Evolutionary conservation across 176 grass and related monocot species (phyloP), one percentile per base, ranked within the genome.

Genomic region (Chloris gayana): DNA sequence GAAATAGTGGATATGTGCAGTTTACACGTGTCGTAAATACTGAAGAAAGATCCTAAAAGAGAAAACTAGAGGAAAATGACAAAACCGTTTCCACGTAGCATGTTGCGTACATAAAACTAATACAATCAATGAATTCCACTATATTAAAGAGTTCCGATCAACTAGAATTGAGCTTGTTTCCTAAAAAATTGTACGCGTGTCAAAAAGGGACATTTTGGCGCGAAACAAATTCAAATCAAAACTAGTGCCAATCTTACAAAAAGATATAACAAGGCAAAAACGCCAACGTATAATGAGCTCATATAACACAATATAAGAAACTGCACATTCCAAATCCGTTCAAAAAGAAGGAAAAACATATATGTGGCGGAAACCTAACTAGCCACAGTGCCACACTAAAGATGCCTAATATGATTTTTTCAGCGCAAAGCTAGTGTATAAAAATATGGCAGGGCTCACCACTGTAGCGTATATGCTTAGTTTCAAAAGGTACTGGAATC

Each of bases 401-500:
- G 25, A 61, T 25, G 56, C 19, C 56, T 12, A 59, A 59, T 59
- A 26, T 59, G 14, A 27, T 61, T 61, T 29, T 58, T 54, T n/a
- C 53, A 26, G 3, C n/a, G 58, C 25, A 61, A 61, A 29, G 11
- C 24, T 61, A 27, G 58, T 61, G 58, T 59, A 59, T 26, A 59
- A 12, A 59, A 59, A 59, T 59, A 59, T 22, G 56, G 2, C 56
- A 59, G 26, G 9, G 9, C 8, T 26, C 9, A 34, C 10, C 21
- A n/a, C n/a, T n/a, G n/a, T n/a, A 59, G 8, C 22, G 51, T 22
- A 8, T 6, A 54, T 54, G 19, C 51, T 54, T 54, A 18, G 51
- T 9, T 54, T 54, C 66, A 79, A 37, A 79, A 38, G 14, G 15
- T 14, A 83, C 66, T 65, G 14, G 65, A 66, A 31, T 76, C 56